Conservation (phyloP, 192 early-diverging fungal species). For the Coemansia aciculifera region DNA sequence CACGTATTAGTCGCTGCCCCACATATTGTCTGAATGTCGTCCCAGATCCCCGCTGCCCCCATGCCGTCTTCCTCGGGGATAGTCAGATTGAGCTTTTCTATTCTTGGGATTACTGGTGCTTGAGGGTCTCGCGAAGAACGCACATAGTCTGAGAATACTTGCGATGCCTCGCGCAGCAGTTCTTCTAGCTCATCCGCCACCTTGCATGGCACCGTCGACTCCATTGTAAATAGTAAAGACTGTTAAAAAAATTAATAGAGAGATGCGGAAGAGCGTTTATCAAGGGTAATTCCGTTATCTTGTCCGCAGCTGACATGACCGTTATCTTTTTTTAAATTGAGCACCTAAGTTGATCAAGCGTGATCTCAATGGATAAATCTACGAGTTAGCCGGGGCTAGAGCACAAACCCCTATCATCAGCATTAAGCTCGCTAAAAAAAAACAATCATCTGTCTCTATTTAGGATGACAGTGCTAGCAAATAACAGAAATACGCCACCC, state of each 20-base stretch:
- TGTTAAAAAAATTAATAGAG: background rate
- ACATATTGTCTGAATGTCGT: slow-evolving; percentile 30
- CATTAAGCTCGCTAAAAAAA: background rate
- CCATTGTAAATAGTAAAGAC: background rate
- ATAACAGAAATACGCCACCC: background rate
- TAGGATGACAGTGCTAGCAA: background rate
- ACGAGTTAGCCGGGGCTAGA: too few relatives aligned
- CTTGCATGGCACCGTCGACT: background rate
- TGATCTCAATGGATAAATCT: background rate
- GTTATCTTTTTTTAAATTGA: background rate
- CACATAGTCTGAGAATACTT: slow-evolving; percentile 30
- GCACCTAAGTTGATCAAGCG: background rate
- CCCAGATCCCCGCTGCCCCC: slow-evolving; percentile 25
- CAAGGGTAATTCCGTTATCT: background rate
- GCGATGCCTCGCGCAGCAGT: slow-evolving; percentile 23
- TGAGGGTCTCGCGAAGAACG: background rate
- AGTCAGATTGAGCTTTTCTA: background rate
- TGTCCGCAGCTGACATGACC: background rate
- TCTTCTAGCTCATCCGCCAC: slow-evolving; percentile 23
- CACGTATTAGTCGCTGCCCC: slow-evolving; percentile 52
- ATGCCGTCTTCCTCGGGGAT: slow-evolving; percentile 14
- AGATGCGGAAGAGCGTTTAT: background rate
- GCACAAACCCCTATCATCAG: too few relatives aligned
- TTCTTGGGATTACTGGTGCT: background rate
- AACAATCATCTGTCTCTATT: background rate